These are phyloP conservation scores for Trichophyton verrucosum DNA, from an alignment of 2,329 filamentous ascomycete genomes.

Conservation along the genomic window DNA sequence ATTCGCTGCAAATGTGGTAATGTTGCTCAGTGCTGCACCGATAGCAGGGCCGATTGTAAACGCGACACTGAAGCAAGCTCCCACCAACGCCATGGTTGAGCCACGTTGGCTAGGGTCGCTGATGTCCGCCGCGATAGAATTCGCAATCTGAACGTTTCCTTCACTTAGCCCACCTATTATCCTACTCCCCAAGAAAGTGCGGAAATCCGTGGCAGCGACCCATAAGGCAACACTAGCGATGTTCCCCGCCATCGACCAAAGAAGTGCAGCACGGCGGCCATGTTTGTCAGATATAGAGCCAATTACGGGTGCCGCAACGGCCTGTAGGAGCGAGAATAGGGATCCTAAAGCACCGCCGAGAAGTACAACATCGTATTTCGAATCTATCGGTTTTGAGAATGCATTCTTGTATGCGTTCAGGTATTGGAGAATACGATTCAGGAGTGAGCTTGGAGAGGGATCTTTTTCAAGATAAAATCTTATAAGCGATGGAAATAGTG, in stretches of 20 bases:
- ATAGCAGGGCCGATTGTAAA: slow-evolving; percentile 94
- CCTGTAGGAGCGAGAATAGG: slow-evolving; percentile 85
- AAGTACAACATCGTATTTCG: slow-evolving; percentile 91
- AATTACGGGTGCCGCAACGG: slow-evolving; percentile 82
- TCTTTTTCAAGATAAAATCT: slow-evolving; percentile 91
- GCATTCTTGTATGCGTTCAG: slow-evolving; percentile 91
- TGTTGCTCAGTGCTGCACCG: slow-evolving; percentile 70
- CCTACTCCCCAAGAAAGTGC: slow-evolving; percentile 87
- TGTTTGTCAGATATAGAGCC: slow-evolving; percentile 77
- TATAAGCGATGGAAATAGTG: slow-evolving; percentile 86
- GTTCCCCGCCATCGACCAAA: slow-evolving; percentile 88
- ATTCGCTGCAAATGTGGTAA: slow-evolving; percentile 69
- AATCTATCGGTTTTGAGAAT: slow-evolving; percentile 85
- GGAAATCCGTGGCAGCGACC: slow-evolving; percentile 87
- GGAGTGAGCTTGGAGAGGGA: slow-evolving; percentile 48
- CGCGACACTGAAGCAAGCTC: slow-evolving; percentile 90
- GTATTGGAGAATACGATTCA: slow-evolving; percentile 66
- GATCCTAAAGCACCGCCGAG: slow-evolving; percentile 88
- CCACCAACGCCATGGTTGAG: slow-evolving; percentile 90
- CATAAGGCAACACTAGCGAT: slow-evolving; percentile 86
- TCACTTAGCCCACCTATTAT: slow-evolving; percentile 88
- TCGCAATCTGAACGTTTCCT: slow-evolving; percentile 91
- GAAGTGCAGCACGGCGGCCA: slow-evolving; percentile 73
- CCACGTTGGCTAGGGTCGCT: slow-evolving; percentile 74
- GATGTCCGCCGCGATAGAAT: slow-evolving; percentile 92